Percentiles rank a stretch among this genome's conserved stretches.
Evolutionary conservation across 306 rosid genomes (phyloP).

Genomic region (Fragaria nilgerrensis): DNA sequence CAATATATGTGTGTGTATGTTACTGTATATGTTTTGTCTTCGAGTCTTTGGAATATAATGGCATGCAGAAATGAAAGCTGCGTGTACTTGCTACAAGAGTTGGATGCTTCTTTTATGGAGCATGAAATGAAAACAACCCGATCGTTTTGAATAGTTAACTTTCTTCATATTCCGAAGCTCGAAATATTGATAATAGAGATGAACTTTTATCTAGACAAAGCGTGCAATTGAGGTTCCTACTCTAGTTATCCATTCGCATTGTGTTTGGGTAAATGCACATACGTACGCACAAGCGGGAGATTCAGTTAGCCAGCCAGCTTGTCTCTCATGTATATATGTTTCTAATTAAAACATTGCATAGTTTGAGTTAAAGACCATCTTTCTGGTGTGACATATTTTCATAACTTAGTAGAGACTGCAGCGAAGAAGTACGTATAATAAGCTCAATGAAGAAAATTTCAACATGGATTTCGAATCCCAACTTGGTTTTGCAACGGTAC

Average conservation of each 20-base stretch:
- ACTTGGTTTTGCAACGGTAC: too few species aligned
- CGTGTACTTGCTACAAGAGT: conserved; percentile 49
- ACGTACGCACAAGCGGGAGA: background rate
- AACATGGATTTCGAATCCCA: background rate
- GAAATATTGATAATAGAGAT: background rate
- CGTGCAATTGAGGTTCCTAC: background rate
- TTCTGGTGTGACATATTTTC: background rate
- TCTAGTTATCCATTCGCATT: background rate
- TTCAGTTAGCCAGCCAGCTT: background rate
- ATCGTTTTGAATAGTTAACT: background rate
- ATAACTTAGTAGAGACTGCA: background rate
- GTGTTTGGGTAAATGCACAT: conserved; percentile 10
- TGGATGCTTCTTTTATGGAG: conserved; percentile 26
- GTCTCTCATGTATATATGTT: background rate
- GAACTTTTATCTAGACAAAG: background rate
- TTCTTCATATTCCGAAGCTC: background rate
- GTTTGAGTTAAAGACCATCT: background rate
- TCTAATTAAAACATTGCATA: background rate
- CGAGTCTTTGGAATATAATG: conserved; percentile 62
- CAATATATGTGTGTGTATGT: conserved; percentile 29
- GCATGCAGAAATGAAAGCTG: conserved; percentile 78
- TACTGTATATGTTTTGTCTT: conserved; percentile 45
- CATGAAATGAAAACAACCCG: background rate
- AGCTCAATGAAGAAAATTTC: background rate
- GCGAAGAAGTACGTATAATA: background rate